Base-by-base conservation (phyloP, 83 land plant species). In the Picea abies region DNA sequence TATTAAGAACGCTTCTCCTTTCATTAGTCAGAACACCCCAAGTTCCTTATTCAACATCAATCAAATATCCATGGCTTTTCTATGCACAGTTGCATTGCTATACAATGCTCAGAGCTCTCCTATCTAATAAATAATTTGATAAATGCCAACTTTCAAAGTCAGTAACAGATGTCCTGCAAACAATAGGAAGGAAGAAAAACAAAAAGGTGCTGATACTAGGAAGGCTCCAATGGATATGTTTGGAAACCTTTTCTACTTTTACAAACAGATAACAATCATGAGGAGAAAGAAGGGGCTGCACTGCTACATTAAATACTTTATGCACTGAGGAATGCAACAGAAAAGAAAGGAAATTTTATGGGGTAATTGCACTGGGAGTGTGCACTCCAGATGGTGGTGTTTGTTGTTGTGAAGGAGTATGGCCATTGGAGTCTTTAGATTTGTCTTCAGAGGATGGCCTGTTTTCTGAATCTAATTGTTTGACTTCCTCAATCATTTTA, bases 401-500 rank as follows among this genome's bases (percentile, higher is more conserved):
- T 52, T 11, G 56, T 70, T 78, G 60, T 23, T 22, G 37, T 83
- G 66, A 83, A 73, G 84, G 84, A 41, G 88, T 86, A 49, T 71
- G 80, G 4, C 63, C 77, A 3, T 82, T 47, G 39, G 88, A 84
- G 49, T 66, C 78, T 81, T 82, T 82, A 63, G 81, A 77, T 73
- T 85, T 87, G 65, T 79, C 82, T 71, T 82, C 84, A 58, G 84
- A 81, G 7, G 89, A 88, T 47, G 84, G 82, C n/a, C 82, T 80
- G 66, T 63, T 82, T 25, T 86, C 84, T 47, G 80, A 77, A 80
- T 81, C 81, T 0, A 81, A 83, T 25, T 82, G 84, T 63, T 76
- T 78, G 60, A 90, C 76, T 5, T 83, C 86, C 86, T 88, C 89
- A 41, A 91, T 64, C 84, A 83, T 81, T 44, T 29, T 85, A 68